A percentile compares a stretch with the other conserved stretches of the same genome.
Conservation (phyloP, 108 stramenopile genomes). For the Nitzschia putrida region DNA sequence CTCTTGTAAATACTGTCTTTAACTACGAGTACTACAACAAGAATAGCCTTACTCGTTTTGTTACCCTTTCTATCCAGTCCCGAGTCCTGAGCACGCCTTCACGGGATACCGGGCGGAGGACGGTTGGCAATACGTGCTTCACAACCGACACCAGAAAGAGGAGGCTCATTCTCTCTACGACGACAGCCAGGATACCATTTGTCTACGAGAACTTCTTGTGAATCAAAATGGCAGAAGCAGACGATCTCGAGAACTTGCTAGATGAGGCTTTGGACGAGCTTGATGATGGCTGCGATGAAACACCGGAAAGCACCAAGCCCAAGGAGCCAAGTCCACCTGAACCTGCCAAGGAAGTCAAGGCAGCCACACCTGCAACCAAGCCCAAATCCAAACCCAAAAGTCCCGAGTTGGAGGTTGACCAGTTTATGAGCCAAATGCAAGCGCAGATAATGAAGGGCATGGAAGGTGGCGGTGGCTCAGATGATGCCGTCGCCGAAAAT, state of each 20-base stretch:
- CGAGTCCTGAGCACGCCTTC: too few species aligned
- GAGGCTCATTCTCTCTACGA: too few species aligned
- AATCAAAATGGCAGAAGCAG: neutral
- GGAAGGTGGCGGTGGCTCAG: neutral
- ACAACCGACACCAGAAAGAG: too few species aligned
- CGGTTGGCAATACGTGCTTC: neutral
- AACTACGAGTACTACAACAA: too few species aligned
- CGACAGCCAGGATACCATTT: too few species aligned
- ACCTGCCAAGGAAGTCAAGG: neutral
- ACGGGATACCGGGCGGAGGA: too few species aligned
- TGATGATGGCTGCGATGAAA: slow-evolving; percentile 21
- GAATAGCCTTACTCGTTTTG: too few species aligned
- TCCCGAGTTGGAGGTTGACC: slow-evolving; percentile 3
- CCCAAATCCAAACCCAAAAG: neutral
- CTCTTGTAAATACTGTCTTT: too few species aligned
- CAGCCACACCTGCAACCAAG: neutral
- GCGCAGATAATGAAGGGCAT: slow-evolving; percentile 1
- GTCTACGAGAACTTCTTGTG: too few species aligned
- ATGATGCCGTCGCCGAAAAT: slow-evolving; percentile 10
- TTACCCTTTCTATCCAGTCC: too few species aligned
- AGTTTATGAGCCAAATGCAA: slow-evolving; percentile 3
- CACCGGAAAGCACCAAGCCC: neutral
- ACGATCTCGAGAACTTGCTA: slow-evolving; percentile 46
- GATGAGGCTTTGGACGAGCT: slow-evolving; percentile 57
- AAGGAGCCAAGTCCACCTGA: neutral